phyloP scores from a whole-genome alignment of 78 protist species.

The Pigoraptor vietnamica region DNA sequence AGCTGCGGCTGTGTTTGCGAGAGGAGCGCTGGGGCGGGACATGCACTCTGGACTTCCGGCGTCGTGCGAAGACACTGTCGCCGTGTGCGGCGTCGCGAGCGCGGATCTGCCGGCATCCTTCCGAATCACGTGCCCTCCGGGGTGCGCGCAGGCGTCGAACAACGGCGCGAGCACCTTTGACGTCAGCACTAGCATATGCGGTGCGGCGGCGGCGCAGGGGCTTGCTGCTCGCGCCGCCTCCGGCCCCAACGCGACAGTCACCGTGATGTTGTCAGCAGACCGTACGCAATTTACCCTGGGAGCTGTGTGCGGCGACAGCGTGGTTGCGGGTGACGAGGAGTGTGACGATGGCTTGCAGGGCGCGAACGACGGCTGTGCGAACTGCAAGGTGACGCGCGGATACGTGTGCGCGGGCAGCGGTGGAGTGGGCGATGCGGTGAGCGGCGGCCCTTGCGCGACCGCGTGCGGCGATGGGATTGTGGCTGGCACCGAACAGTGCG shows the following conservation, averaged over 20 bases:
- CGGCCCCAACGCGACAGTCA: background rate
- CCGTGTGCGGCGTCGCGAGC: background rate
- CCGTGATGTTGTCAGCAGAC: background rate
- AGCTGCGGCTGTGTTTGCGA: background rate
- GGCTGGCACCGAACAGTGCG: background rate
- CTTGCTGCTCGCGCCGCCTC: background rate
- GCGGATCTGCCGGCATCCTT: background rate
- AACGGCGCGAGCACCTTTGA: no score
- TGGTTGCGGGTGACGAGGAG: background rate
- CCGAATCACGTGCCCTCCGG: background rate
- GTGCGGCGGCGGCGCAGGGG: background rate
- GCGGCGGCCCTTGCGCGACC: background rate
- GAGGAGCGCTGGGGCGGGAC: background rate
- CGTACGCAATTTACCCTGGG: background rate
- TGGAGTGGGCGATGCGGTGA: background rate
- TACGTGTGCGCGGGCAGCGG: background rate
- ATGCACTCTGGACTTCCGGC: background rate
- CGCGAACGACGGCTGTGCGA: background rate
- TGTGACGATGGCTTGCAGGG: background rate
- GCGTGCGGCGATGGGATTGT: background rate
- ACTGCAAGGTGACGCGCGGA: background rate
- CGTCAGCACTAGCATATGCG: background rate
- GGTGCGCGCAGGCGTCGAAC: no score
- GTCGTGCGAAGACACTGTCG: background rate
- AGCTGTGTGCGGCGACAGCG: background rate